These are phyloP conservation scores for Jatropha curcas DNA, from an alignment of 345 rosid species.

Conservation along the genomic window DNA sequence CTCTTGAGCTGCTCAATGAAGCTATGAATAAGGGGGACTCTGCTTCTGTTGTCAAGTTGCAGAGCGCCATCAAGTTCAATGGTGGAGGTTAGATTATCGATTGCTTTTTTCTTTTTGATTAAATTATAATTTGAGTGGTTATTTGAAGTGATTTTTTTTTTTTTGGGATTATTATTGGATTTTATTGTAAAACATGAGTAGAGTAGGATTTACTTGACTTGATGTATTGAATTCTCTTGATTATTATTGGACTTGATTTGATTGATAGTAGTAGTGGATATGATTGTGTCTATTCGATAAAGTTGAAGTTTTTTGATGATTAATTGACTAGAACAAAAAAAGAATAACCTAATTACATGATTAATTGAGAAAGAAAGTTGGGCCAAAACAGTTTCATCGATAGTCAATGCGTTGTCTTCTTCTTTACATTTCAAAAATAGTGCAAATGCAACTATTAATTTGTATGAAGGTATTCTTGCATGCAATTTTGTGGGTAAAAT, in stretches of 20 bases:
- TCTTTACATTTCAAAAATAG: not conserved
- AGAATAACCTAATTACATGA: not conserved
- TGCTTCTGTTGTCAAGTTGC: constrained; percentile 62
- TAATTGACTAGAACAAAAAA: not conserved
- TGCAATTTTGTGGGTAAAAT: not conserved
- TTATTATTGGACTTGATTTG: not conserved
- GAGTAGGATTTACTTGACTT: not conserved
- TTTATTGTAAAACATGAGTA: not conserved
- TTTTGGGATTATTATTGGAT: not conserved
- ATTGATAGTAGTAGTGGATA: not conserved
- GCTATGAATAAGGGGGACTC: constrained; percentile 69
- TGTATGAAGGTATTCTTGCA: not conserved
- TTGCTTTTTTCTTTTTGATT: not conserved
- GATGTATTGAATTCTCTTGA: not conserved
- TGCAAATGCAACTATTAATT: not conserved
- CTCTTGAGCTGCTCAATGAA: constrained; percentile 73
- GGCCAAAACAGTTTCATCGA: not conserved
- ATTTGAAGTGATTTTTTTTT: not conserved
- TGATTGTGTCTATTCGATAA: not conserved
- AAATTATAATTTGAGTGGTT: not conserved
- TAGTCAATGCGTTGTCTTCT: not conserved
- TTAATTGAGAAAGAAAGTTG: not conserved
- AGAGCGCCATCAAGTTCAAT: constrained; percentile 93
- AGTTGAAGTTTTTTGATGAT: not conserved
- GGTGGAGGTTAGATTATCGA: constrained; percentile 65